Evolutionary conservation across 306 rosid species (phyloP), one percentile per base, ranked within the genome.

Genomic region (Adenanthera pavonina): DNA sequence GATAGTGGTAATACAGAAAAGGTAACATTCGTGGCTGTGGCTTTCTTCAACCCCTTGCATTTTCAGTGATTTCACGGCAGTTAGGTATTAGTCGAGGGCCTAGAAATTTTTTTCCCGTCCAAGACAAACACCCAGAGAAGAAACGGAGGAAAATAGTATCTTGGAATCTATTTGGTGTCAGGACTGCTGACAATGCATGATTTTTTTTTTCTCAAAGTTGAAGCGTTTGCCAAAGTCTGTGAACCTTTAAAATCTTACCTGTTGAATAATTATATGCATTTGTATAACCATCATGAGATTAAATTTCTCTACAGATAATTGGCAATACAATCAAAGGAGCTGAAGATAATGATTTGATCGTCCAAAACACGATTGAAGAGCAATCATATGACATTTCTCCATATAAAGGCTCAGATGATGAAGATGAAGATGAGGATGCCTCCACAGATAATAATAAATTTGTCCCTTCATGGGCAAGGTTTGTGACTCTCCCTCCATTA

Each of bases 381-480:
- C 89, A 81, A 81, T 90, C 97, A 41, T 96, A 96, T 62, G 97
- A 93, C 16, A 92, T 96, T 61, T 93, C 97, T 82, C 99, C 99
- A 9, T 96, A 91, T 80, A 96, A 89, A 85, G 90, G 73, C 60
- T 93, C 98, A 60, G 99, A 96, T 81, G 98, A 96, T 73, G 99
- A 92, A 89, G 89, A 89, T 41, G 97, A 92, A 43, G 94, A 92
- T 10, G 97, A 82, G 53, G 92, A 91, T 59, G 87, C 66, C 75
- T 8, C 43, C 34, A 89, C 84, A 69, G 89, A 64, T 14, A 64
- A 85, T 65, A 81, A 41, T 25, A 96, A 96, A 83, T 88, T 87
- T 74, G 82, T 93, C 54, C 98, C 98, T 79, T 83, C 92, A 52
- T 93, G 98, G 98, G 92, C 99, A 78, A 93, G 97, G 98, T 96